Base-by-base conservation (phyloP, 1,139 yeast species). In the Candida sp. region DNA sequence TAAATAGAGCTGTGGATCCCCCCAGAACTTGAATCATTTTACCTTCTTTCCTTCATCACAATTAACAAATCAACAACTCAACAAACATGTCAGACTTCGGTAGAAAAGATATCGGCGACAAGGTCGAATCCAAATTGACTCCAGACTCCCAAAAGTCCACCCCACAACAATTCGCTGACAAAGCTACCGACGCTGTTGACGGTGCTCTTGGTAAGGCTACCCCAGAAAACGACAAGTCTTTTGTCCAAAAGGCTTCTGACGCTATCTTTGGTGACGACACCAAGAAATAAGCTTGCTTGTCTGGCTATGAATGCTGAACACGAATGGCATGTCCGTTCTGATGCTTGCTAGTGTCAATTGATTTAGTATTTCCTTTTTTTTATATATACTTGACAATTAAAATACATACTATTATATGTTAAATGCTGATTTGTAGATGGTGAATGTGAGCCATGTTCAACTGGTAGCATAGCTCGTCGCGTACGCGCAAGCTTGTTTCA, bases 111-210 rank as follows among this genome's bases (percentile, higher is more conserved):
- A 66, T 75, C 60, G 62, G 72, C 54, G 79, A 74, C 65, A 76
- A 75, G 66, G 57, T 73, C 51, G 54, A 62, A 54, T 66, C 72
- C 51, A 65, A 72, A 50, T 63, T 75, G 44, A 75, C 65, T 58
- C 80, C 81, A 63, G 77, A 75, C 60, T 70, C 77, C 47, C 68
- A 74, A 63, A 76, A 76, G 69, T 58, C 73, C 49, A 68, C 72
- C 50, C 56, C 67, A 39, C 76, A 73, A 61, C 67, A 72, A 59
- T 66, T 70, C 47, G 70, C 66, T 62, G 80, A 76, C 65, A 55
- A 63, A 42, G 67, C 72, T 50, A 68, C 76, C 53, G 75, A 70
- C 56, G 54, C 56, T 23, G 57, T 65, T 48, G 81, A 76, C 63
- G 64, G 68, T 51, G 61, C 69, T 50, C 74, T 68, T 61, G 80